Conservation (phyloP, 495 filamentous ascomycete species). For the Articulospora tetracladia region DNA sequence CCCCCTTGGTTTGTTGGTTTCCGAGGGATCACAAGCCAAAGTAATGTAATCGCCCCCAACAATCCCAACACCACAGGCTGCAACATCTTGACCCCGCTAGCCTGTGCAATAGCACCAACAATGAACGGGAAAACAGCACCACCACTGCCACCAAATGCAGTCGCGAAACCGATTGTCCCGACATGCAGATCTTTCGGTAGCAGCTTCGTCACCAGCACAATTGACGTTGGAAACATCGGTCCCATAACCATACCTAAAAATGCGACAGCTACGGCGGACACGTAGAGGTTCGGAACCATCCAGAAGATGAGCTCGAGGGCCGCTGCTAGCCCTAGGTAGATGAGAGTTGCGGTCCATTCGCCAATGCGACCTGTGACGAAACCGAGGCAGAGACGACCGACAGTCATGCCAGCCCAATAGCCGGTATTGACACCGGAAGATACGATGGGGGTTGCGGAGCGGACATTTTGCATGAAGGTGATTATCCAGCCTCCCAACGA, state of each 20-base stretch:
- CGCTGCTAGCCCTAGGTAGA: conserved; percentile 60
- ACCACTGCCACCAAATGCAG: conserved; percentile 73
- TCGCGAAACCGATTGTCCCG: conserved; percentile 74
- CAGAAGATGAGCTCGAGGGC: conserved; percentile 74
- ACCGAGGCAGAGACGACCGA: conserved; percentile 67
- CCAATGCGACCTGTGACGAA: conserved; percentile 66
- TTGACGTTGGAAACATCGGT: conserved; percentile 73
- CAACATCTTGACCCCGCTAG: conserved; percentile 65
- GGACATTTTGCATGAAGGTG: conserved; percentile 74
- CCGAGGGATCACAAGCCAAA: conserved; percentile 16
- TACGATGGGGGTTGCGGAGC: conserved; percentile 60
- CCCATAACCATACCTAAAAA: conserved; percentile 77
- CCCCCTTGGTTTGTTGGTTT: background rate
- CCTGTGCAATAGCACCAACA: conserved; percentile 73
- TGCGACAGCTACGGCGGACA: conserved; percentile 65
- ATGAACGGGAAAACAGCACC: conserved; percentile 80
- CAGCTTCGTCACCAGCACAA: conserved; percentile 74
- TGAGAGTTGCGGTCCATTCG: conserved; percentile 54
- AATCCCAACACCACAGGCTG: conserved; percentile 16
- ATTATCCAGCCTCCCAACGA: conserved; percentile 84
- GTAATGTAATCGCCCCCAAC: conserved; percentile 5
- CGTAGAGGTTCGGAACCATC: conserved; percentile 75
- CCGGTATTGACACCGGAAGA: conserved; percentile 76
- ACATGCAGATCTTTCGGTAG: conserved; percentile 75
- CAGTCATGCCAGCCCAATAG: conserved; percentile 80